Base-by-base conservation (phyloP, 2,329 filamentous ascomycete species). In the Ceratocystis cubensis region DNA sequence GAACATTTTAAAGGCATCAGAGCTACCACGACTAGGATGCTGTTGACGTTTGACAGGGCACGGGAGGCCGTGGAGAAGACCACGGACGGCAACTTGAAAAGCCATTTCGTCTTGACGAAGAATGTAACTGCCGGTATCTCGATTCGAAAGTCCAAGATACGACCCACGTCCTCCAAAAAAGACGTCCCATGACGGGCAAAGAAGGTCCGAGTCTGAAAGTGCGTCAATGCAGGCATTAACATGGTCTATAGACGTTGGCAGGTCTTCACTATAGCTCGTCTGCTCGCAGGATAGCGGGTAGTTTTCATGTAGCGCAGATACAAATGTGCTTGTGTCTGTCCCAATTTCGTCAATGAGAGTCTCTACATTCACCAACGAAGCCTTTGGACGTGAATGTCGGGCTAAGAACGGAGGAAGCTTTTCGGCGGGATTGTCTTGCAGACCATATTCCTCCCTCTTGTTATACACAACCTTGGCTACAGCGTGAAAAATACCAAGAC, bases 391-490 rank as follows among this genome's bases (percentile, higher is more conserved):
- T 5, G 82, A 79, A 69, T 81, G 75, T 10, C 83, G 79, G 2
- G 79, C 77, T 45, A 89, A 74, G 73, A 84, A 82, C n/a, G 74
- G 71, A 4, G 87, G 87, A 37, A 90, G 76, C 28, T 75, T 75
- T 71, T 88, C 85, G 20, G 76, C 75, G 1, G 56, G 65, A 28
- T 63, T 65, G 37, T 66, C 62, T 7, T 46, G 46, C 22, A 56
- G 5, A 20, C 50, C 44, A n/a, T 48, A 57, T 15, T 68, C 61
- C 30, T 69, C 63, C 59, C 94, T 84, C 74, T 96, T 99, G 78
- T 99, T 99, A 78, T 97, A 96, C 0, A 97, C 87, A 1, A 99
- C 89, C 73, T 94, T 96, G 2, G 93, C 94, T 13, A 97, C 89
- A 0, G 94, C 91, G 74, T 99, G 94, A 73, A 99, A 99, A 63